Evolutionary conservation across 768 basidiomycete species (phyloP).

Genomic region (Mycena polygramma): DNA sequence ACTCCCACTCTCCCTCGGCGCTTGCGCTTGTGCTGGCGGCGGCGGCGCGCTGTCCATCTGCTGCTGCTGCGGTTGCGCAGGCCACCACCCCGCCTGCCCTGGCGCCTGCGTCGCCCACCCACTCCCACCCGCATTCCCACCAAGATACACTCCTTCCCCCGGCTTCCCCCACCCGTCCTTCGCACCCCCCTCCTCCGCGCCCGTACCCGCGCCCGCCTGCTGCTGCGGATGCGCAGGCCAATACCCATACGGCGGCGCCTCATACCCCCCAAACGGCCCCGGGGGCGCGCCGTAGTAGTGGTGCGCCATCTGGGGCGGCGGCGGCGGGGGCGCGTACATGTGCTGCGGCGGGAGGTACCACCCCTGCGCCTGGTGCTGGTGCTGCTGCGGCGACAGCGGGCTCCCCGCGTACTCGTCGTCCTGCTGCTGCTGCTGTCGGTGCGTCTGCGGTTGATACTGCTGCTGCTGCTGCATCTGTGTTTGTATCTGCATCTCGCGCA

Average conservation of each 20-base stretch:
- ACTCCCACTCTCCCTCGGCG: background rate
- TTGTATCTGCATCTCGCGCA: background rate
- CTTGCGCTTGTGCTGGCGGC: background rate
- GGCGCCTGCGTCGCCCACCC: background rate
- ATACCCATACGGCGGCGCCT: conserved; percentile 12
- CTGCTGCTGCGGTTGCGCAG: background rate
- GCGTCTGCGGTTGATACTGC: too few relatives aligned
- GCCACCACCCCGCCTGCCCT: conserved; percentile 8
- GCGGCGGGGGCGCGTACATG: conserved; percentile 13
- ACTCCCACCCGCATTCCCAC: conserved; percentile 2
- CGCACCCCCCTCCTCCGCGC: background rate
- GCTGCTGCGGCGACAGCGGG: background rate
- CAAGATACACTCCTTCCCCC: background rate
- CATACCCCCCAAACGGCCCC: conserved; percentile 13
- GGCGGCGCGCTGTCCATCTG: background rate
- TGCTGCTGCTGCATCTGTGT: conserved; percentile 1
- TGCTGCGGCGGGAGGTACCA: conserved; percentile 9
- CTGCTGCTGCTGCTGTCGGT: background rate
- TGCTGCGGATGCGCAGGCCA: background rate
- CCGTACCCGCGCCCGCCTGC: background rate
- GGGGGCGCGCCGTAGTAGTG: conserved; percentile 13
- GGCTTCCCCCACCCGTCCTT: background rate
- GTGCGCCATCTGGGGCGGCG: background rate
- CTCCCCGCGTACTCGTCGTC: background rate
- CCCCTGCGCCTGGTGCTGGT: conserved; percentile 1